Evolutionary conservation across 768 basidiomycete species (phyloP).

Genomic region (Suillus americanus): DNA sequence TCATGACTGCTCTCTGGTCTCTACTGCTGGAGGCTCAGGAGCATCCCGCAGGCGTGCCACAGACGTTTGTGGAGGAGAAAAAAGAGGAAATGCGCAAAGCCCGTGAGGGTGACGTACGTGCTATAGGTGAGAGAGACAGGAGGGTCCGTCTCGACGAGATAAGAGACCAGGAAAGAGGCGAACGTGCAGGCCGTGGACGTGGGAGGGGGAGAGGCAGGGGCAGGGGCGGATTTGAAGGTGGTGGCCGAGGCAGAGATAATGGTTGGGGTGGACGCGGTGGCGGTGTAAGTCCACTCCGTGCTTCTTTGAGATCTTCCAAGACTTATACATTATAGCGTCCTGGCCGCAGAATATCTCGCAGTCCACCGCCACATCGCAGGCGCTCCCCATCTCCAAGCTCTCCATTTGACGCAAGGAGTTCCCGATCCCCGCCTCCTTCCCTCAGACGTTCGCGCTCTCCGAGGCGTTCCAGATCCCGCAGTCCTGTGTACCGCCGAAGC

Average conservation of each 20-base stretch:
- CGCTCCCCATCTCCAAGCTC: conserved; percentile 11
- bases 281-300: conserved; percentile 30
- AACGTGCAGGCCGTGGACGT: conserved; percentile 46
- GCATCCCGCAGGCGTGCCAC: conserved; percentile 86
- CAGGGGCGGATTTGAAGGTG: conserved; percentile 48
- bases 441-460: conserved; percentile 24
- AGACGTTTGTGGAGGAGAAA: conserved; percentile 87
- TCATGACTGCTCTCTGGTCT: conserved; percentile 89
- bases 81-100: conserved; percentile 86
- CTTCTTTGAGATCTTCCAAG: conserved; percentile 1
- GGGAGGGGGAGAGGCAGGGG: conserved; percentile 61
- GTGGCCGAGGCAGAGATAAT: conserved; percentile 49
- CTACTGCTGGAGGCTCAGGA: conserved; percentile 92
- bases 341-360: conserved; percentile 42
- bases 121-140: conserved; percentile 71
- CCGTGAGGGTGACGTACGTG: conserved; percentile 59
- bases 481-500: conserved; percentile 27
- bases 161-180: conserved; percentile 56
- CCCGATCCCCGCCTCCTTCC: conserved; percentile 27
- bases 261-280: conserved; percentile 73
- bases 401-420: conserved; percentile 14
- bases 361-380: conserved; percentile 21
- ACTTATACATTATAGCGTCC: conserved; percentile 34
- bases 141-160: conserved; percentile 68
- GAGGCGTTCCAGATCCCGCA: conserved; percentile 21